Percentiles rank a stretch among this genome's conserved stretches.
These are phyloP conservation scores for Podaxis pistillaris DNA, from an alignment of 768 basidiomycete species.

Conservation along the genomic window DNA sequence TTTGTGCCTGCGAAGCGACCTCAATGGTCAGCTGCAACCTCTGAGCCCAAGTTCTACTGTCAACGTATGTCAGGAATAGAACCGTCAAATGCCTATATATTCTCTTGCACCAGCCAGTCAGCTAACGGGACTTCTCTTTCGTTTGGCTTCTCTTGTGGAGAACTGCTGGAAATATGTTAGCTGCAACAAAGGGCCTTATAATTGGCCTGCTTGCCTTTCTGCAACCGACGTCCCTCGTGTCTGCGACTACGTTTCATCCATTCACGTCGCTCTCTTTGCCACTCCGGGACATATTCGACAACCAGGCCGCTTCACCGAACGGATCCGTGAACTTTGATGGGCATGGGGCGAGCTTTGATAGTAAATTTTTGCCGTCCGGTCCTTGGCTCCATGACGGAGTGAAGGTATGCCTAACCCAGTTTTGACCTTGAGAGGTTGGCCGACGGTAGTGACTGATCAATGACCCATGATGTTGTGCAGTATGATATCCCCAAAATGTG, in stretches of 20 bases:
- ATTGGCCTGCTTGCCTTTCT: not conserved
- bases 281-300: constrained; percentile 33
- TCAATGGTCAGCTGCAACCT: not conserved
- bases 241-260: not conserved
- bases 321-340: constrained; percentile 41
- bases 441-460: not conserved
- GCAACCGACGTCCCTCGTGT: not conserved
- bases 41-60: not conserved
- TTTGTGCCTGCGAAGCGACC: not conserved
- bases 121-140: not conserved
- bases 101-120: not conserved
- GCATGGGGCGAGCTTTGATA: constrained; percentile 36
- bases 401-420: constrained; percentile 24
- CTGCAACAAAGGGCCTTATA: not conserved
- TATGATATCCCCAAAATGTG: constrained; percentile 41
- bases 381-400: constrained; percentile 39
- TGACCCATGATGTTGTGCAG: constrained; percentile 19
- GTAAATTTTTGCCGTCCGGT: constrained; percentile 38
- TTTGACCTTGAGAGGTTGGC: not conserved
- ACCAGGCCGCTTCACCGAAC: constrained; percentile 41
- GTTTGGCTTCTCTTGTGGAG: not conserved
- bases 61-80: not conserved
- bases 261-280: constrained; percentile 28
- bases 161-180: not conserved
- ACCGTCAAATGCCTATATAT: not conserved